A percentile compares a stretch with the other conserved stretches of the same genome.
These are phyloP conservation scores for Colletotrichum musicola DNA, from an alignment of 2,329 filamentous ascomycete species.

Conservation along the genomic window DNA sequence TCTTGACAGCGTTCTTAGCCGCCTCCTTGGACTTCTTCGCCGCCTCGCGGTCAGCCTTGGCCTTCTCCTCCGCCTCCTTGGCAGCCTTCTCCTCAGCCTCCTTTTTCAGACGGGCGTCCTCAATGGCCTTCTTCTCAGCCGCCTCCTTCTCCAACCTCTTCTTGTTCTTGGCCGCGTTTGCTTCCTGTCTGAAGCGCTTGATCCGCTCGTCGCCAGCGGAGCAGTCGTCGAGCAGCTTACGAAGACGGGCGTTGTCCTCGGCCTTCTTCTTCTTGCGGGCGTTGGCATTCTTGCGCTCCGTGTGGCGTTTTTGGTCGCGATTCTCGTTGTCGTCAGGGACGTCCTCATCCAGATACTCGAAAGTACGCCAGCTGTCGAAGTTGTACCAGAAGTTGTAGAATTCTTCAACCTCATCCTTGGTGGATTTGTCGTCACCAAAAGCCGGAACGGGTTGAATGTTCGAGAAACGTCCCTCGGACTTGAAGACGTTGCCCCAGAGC, in stretches of 20 bases:
- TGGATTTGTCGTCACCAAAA: slow-evolving; percentile 86
- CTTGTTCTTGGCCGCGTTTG: slow-evolving; percentile 96
- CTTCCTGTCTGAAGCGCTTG: slow-evolving; percentile 95
- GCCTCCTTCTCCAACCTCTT: slow-evolving; percentile 92
- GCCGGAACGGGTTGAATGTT: slow-evolving; percentile 88
- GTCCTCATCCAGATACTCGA: slow-evolving; percentile 99
- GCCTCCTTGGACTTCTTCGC: slow-evolving; percentile 98
- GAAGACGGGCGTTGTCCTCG: slow-evolving; percentile 92
- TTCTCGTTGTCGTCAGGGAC: slow-evolving; percentile 99
- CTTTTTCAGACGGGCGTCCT: slow-evolving; percentile 87
- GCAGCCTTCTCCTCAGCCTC: slow-evolving; percentile 83
- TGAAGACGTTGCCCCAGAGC: slow-evolving; percentile 91
- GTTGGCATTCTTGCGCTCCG: slow-evolving; percentile 98
- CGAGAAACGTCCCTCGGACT: slow-evolving; percentile 92
- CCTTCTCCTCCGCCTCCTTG: slow-evolving; percentile 86
- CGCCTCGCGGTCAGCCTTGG: slow-evolving; percentile 86
- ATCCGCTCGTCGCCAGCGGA: slow-evolving; percentile 92
- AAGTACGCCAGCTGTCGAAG: slow-evolving; percentile 97
- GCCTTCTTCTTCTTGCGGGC: slow-evolving; percentile 99
- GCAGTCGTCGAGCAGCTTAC: slow-evolving; percentile 89
- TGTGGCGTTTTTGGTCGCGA: slow-evolving; percentile 98
- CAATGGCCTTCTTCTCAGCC: slow-evolving; percentile 86
- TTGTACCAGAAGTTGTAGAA: slow-evolving; percentile 99
- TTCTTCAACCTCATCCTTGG: slow-evolving; percentile 88
- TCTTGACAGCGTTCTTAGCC: slow-evolving; percentile 98